Evolutionary conservation across 225 moss, liverwort and hornwort species (phyloP).

Genomic region (Asterella californica): DNA sequence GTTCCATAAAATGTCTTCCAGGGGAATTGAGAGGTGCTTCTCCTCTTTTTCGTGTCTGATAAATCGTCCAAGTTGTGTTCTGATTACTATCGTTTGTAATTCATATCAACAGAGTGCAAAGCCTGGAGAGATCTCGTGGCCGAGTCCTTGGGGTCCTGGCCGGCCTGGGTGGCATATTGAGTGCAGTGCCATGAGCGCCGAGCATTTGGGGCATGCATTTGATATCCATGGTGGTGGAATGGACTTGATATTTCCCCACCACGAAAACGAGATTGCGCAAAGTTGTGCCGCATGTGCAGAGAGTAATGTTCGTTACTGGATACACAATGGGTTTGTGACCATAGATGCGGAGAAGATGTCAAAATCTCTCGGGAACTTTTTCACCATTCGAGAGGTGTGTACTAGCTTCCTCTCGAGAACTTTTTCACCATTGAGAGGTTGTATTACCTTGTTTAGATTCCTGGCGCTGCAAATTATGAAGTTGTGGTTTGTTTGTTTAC

Average conservation of each 20-base stretch:
- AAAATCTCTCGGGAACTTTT: slow-evolving; percentile 95
- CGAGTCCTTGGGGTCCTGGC: slow-evolving; percentile 97
- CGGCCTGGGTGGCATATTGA: slow-evolving; percentile 99
- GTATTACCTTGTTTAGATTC: background rate
- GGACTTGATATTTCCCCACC: slow-evolving; percentile 97
- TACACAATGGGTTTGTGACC: slow-evolving; percentile 98
- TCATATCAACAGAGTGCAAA: slow-evolving; percentile 73
- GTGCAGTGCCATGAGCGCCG: slow-evolving; percentile 98
- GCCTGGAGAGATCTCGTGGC: slow-evolving; percentile 92
- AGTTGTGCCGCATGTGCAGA: slow-evolving; percentile 95
- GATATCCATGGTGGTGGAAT: slow-evolving; percentile 98
- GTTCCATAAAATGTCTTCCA: background rate
- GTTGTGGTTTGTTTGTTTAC: background rate
- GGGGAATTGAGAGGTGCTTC: background rate
- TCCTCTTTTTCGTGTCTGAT: background rate
- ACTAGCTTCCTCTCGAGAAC: slow-evolving; percentile 82
- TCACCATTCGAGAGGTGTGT: slow-evolving; percentile 90
- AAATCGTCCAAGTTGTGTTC: background rate
- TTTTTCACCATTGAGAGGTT: slow-evolving; percentile 99
- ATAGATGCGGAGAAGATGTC: slow-evolving; percentile 98
- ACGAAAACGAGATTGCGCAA: slow-evolving; percentile 97
- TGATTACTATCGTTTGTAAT: background rate
- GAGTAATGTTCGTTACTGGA: slow-evolving; percentile 86
- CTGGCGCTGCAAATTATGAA: background rate
- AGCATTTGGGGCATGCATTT: slow-evolving; percentile 77